Conservation (phyloP, 2,329 filamentous ascomycete species). For the Colletotrichum trifolii region DNA sequence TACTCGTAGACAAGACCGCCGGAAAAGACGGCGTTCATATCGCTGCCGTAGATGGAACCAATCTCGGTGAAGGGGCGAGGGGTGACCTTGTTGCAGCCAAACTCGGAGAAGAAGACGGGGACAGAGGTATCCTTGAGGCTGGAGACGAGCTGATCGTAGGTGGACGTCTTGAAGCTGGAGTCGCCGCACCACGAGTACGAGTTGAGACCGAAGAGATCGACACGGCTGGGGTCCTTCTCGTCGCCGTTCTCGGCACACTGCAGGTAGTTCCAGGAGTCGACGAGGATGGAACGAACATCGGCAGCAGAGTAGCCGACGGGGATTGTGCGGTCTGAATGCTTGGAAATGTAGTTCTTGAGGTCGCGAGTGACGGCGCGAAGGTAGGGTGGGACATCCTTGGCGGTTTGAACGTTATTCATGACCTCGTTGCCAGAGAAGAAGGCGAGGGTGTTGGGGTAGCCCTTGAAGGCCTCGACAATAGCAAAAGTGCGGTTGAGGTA, state of each 20-base stretch:
- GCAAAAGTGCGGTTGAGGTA: constrained; percentile 76
- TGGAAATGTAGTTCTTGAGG: constrained; percentile 83
- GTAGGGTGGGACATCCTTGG: constrained; percentile 73
- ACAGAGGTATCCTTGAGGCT: constrained; percentile 75
- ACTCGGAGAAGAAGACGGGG: constrained; percentile 86
- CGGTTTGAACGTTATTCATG: constrained; percentile 73
- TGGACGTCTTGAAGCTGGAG: constrained; percentile 70
- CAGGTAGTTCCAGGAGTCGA: constrained; percentile 82
- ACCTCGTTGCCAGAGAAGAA: constrained; percentile 87
- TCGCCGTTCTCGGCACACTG: constrained; percentile 70
- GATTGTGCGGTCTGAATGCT: constrained; percentile 73
- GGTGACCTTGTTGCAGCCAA: constrained; percentile 78
- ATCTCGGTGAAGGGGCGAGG: constrained; percentile 83
- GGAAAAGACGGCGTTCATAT: constrained; percentile 77
- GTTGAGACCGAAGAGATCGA: constrained; percentile 83
- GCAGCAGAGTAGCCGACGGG: constrained; percentile 86
- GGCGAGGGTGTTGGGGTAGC: constrained; percentile 73
- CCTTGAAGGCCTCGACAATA: constrained; percentile 74
- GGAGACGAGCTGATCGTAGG: constrained; percentile 71
- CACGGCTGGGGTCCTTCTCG: constrained; percentile 69
- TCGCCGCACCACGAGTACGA: constrained; percentile 77
- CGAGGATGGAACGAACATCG: constrained; percentile 78
- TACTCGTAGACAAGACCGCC: constrained; percentile 87
- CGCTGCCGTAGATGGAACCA: constrained; percentile 73
- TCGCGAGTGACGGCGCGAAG: constrained; percentile 80